phyloP scores from a whole-genome alignment of 129 eudicot species.

The Escallonia rubra region DNA sequence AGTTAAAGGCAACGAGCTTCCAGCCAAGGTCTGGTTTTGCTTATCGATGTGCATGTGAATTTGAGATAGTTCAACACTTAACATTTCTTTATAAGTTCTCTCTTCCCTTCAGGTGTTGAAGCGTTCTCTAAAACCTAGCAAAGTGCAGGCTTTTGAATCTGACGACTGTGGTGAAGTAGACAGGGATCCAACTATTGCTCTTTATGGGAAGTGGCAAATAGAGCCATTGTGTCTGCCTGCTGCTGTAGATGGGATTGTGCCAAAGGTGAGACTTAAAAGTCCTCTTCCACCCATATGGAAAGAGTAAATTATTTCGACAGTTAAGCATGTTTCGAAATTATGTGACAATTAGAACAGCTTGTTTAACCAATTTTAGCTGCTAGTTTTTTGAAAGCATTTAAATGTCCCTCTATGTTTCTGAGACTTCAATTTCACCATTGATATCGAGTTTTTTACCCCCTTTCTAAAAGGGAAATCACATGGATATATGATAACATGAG shows the following conservation, averaged over 20 bases:
- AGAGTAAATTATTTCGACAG: no score
- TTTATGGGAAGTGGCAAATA: conserved; percentile 94
- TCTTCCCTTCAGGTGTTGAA: conserved; percentile 39
- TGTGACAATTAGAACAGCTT: no score
- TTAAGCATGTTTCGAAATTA: no score
- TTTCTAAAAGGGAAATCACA: no score
- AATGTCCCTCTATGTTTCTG: no score
- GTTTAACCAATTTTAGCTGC: no score
- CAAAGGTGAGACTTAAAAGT: conserved; percentile 44
- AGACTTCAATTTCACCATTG: no score
- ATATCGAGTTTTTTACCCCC: no score
- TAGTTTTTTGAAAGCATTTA: no score
- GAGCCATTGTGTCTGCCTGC: conserved; percentile 68
- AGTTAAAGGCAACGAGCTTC: conserved; percentile 63
- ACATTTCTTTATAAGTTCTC: background rate
- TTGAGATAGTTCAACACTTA: conserved; percentile 1
- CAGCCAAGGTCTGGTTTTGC: conserved; percentile 55
- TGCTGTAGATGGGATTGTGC: conserved; percentile 88
- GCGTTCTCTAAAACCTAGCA: conserved; percentile 47
- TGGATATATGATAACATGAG: no score
- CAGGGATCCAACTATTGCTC: conserved; percentile 36
- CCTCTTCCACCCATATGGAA: background rate
- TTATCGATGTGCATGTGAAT: background rate
- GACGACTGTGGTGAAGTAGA: conserved; percentile 50
- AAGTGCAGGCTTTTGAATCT: conserved; percentile 39